Conservation (phyloP, 1,139 yeast species). For the Ogataea hybrid region DNA sequence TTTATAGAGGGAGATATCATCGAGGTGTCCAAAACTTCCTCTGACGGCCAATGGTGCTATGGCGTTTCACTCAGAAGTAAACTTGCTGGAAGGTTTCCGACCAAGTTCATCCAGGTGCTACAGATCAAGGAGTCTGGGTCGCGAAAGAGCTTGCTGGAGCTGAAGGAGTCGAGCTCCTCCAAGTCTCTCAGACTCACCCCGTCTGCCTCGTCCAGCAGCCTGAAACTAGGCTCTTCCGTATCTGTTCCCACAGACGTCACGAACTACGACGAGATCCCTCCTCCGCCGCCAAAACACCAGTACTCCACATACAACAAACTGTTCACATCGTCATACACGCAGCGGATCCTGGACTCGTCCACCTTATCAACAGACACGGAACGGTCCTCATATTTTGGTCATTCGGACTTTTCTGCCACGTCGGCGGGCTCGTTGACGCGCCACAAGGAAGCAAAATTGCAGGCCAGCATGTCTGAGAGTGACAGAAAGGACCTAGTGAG, state of each 20-base stretch:
- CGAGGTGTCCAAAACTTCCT: conserved; percentile 66
- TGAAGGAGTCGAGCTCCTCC: conserved; percentile 23
- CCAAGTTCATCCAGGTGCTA: conserved; percentile 72
- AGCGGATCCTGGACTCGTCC: conserved; percentile 29
- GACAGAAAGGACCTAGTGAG: conserved; percentile 38
- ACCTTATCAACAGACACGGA: conserved; percentile 33
- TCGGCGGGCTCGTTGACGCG: conserved; percentile 84
- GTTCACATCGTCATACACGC: conserved; percentile 24
- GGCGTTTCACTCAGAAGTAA: conserved; percentile 80
- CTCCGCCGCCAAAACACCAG: conserved; percentile 28
- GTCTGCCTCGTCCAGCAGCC: conserved; percentile 17
- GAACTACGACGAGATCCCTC: conserved; percentile 17
- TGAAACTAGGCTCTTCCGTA: conserved; percentile 15
- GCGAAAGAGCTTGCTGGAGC: conserved; percentile 34
- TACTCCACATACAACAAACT: conserved; percentile 9
- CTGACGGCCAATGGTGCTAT: conserved; percentile 93
- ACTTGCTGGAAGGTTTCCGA: conserved; percentile 82
- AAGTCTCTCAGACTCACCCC: conserved; percentile 18
- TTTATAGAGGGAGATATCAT: conserved; percentile 91
- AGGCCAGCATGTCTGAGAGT: conserved; percentile 38
- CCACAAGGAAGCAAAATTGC: conserved; percentile 44
- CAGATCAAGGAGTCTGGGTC: conserved; percentile 31
- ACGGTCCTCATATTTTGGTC: conserved; percentile 33
- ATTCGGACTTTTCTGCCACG: conserved; percentile 77
- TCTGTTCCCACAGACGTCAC: conserved; percentile 8